Conservation (phyloP, 441 rosid genomes). For the Francoa sonchifolia region DNA sequence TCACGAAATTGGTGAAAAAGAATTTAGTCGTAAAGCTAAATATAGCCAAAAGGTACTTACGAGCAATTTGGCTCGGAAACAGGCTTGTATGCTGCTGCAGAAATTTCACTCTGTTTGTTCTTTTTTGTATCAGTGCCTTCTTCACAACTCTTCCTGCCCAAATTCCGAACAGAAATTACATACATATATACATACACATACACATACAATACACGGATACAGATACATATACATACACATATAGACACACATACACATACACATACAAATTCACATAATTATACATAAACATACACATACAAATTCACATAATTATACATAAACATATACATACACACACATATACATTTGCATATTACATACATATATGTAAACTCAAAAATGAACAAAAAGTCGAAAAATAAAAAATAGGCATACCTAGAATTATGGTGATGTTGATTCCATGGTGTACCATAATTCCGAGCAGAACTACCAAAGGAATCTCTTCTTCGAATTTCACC, state of each 20-base stretch:
- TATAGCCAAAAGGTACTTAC: constrained; percentile 22
- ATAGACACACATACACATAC: too few relatives aligned
- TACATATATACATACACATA: background rate
- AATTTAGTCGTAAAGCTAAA: background rate
- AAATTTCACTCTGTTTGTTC: constrained; percentile 20
- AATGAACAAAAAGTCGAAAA: too few relatives aligned
- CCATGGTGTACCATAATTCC: constrained; percentile 20
- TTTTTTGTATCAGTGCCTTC: constrained; percentile 23
- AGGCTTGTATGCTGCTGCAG: constrained; percentile 25
- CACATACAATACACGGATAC: background rate
- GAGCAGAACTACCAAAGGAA: constrained; percentile 17
- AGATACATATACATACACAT: background rate
- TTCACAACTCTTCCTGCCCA: constrained; percentile 30
- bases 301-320: too few relatives aligned
- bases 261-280: too few relatives aligned
- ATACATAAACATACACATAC: too few relatives aligned
- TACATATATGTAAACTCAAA: too few relatives aligned
- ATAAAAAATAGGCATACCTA: constrained; percentile 11
- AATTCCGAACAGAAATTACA: background rate
- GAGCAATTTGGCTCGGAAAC: constrained; percentile 46
- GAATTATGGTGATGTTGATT: constrained; percentile 26
- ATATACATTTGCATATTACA: background rate
- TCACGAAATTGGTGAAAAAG: background rate
- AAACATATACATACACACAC: too few relatives aligned
- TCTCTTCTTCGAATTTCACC: too few relatives aligned